Conservation (phyloP, 78 protist genomes). For the Parvularia atlantis region DNA sequence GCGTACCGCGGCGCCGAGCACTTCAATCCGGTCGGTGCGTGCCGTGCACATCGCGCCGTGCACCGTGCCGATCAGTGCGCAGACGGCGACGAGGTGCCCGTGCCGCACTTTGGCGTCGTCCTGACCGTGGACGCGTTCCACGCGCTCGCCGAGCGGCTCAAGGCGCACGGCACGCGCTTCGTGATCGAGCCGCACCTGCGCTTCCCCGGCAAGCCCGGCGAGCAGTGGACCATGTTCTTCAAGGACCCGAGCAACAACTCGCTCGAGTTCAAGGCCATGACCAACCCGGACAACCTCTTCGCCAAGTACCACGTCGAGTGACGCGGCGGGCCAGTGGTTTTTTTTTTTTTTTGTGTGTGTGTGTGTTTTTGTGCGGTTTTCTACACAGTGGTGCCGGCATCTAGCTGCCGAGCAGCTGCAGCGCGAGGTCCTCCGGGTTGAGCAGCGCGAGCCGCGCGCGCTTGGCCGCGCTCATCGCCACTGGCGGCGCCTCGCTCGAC, state of each 20-base stretch:
- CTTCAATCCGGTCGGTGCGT: neutral
- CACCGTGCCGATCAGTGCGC: neutral
- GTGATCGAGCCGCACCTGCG: slow-evolving; percentile 17
- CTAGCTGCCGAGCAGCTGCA: too few species aligned
- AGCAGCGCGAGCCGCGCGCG: too few species aligned
- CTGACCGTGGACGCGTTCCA: slow-evolving; percentile 2
- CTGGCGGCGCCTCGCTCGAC: too few species aligned
- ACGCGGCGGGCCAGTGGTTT: too few species aligned
- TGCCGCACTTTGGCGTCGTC: slow-evolving; percentile 24
- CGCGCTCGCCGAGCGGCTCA: neutral
- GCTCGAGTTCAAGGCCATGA: slow-evolving; percentile 33
- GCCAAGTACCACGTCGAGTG: slow-evolving; percentile 4
- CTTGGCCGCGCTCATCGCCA: too few species aligned
- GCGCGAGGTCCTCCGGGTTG: too few species aligned
- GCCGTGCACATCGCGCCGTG: neutral
- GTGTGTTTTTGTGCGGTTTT: too few species aligned
- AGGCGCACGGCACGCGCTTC: neutral
- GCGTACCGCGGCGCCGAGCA: neutral
- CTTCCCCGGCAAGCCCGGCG: slow-evolving; percentile 10
- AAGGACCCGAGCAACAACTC: slow-evolving; percentile 25
- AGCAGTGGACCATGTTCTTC: slow-evolving; percentile 32
- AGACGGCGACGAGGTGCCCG: slow-evolving; percentile 23
- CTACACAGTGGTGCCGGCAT: too few species aligned
- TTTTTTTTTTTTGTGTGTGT: too few species aligned
- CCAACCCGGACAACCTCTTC: slow-evolving; percentile 16